Evolutionary conservation across 352 stramenopile species (phyloP), one percentile per base, ranked within the genome.

Genomic region (Pythium folliculosum): DNA sequence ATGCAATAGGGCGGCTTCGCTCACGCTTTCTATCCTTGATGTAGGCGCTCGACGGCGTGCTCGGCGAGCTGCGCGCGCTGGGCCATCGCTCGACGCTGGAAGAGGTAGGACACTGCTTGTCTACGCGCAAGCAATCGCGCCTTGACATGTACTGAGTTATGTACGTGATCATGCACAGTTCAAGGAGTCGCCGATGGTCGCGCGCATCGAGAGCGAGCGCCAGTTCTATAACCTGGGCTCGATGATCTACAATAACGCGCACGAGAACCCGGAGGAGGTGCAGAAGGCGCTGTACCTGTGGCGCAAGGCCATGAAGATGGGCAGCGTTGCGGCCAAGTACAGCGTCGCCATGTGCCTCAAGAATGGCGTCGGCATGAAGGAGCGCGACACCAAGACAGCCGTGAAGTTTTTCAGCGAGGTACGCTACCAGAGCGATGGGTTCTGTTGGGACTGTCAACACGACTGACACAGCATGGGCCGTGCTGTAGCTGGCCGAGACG

Each of bases 301-400:
- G 88, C 86, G 81, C 38, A 90, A 89, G 17, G 88, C 86, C 35
- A 93, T 94, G 77, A 82, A 94, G 25, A 90, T 89, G 82, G 88
- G 88, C 47, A 91, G 86, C 68, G 69, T 89, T 14, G 82, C 89
- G 54, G 82, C 88, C 70, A 95, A 93, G 73, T 95, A 87, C 74
- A 95, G 86, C 70, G 91, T 93, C 45, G 88, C 88, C 0, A 74
- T 89, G 72, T 94, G 82, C 47, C 76, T 94, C 69, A 93, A 92
- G 71, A 91, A 88, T 50, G 85, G 86, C 62, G 87, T 88, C 22
- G 84, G 87, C 16, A 89, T 91, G 47, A 70, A 77, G 5, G 80
- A 79, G 32, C 84, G 81, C 40, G 83, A 95, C 65, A 64, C 71
- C 21, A 72, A 67, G 37, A 72, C 76, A 4, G 80, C 87, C 10